Evolutionary conservation across 2,329 filamentous ascomycete genomes (phyloP).

Genomic region (Torrubiella hemipterigena): DNA sequence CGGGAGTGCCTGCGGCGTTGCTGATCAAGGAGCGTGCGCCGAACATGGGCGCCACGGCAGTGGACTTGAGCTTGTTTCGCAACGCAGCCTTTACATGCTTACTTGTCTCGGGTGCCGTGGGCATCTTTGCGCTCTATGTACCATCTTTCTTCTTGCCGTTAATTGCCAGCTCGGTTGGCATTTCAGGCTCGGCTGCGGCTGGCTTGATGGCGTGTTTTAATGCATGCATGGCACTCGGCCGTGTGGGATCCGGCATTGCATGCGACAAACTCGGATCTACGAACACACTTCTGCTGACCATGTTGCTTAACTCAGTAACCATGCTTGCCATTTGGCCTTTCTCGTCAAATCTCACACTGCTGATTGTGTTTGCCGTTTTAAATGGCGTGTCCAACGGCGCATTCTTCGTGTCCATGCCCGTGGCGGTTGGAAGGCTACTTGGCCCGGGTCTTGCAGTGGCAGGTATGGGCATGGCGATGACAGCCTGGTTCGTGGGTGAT

Average conservation of each 20-base stretch:
- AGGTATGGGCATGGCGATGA: too few species aligned
- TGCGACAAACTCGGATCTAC: neutral
- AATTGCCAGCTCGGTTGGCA: neutral
- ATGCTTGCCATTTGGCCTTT: too few species aligned
- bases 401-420: too few species aligned
- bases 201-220: neutral
- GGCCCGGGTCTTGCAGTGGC: too few species aligned
- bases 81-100: neutral
- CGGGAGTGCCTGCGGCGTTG: slow-evolving; percentile 5
- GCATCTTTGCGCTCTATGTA: neutral
- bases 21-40: slow-evolving; percentile 7
- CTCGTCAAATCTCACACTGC: too few species aligned
- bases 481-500: too few species aligned
- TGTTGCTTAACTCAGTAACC: slow-evolving; percentile 5
- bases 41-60: too few species aligned
- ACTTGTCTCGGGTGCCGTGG: neutral
- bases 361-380: too few species aligned
- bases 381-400: too few species aligned
- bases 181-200: neutral
- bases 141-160: neutral
- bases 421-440: too few species aligned
- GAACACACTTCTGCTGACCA: neutral
- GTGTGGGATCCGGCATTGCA: neutral
- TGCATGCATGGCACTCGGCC: neutral
- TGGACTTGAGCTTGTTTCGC: neutral